Conservation (phyloP, 1,284 basidiomycete species). For the Mrakiaceae sp. region DNA sequence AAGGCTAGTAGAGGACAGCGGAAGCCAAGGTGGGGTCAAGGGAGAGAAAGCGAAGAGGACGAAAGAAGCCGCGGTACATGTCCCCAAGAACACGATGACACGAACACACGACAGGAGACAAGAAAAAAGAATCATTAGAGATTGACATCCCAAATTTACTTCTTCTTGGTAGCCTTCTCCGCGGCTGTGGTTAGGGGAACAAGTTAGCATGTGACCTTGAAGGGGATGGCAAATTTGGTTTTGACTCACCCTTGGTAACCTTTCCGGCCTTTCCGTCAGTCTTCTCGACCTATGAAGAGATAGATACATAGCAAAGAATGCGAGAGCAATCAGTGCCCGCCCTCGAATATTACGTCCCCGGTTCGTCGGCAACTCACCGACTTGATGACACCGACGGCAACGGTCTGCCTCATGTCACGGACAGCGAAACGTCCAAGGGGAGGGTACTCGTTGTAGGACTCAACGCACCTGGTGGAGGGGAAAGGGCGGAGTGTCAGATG, state of each 20-base stretch:
- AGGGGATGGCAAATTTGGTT: no score
- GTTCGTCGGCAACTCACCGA: conserved; percentile 27
- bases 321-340: background rate
- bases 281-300: conserved; percentile 56
- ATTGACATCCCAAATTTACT: conserved; percentile 45
- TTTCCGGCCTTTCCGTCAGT: conserved; percentile 75
- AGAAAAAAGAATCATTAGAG: no score
- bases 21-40: no score
- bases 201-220: no score
- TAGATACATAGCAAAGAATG: background rate
- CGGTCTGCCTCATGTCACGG: conserved; percentile 84
- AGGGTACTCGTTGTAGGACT: conserved; percentile 95
- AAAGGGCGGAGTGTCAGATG: conserved; percentile 25
- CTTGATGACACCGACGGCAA: conserved; percentile 96
- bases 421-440: conserved; percentile 92
- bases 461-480: conserved; percentile 54
- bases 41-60: no score
- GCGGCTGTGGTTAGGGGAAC: conserved; percentile 62
- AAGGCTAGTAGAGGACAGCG: no score
- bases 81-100: no score
- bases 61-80: no score
- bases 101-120: no score
- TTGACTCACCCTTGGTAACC: conserved; percentile 42
- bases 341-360: no score
- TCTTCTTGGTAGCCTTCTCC: conserved; percentile 92